These are phyloP conservation scores for Betula pendula DNA, from an alignment of 306 rosid species.

Conservation along the genomic window DNA sequence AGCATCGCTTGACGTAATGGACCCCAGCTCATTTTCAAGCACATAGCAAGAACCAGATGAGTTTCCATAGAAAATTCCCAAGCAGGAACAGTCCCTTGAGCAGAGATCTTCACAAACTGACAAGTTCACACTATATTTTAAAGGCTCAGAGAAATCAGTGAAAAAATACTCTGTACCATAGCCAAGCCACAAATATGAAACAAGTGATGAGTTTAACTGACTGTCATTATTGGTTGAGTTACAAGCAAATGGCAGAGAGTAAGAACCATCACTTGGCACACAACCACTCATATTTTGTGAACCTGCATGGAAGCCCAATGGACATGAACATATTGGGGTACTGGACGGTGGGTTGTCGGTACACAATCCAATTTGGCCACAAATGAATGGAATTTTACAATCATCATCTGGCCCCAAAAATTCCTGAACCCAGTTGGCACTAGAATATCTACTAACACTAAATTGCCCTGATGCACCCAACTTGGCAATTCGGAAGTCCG, in stretches of 20 bases:
- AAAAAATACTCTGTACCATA: conserved; percentile 53
- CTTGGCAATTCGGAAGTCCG: conserved; percentile 58
- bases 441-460: conserved; percentile 56
- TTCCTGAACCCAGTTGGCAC: conserved; percentile 47
- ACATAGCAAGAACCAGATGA: conserved; percentile 69
- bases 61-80: conserved; percentile 61
- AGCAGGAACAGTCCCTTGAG: conserved; percentile 73
- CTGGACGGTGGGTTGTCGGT: conserved; percentile 35
- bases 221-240: conserved; percentile 27
- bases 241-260: conserved; percentile 57
- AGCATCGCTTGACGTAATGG: conserved; percentile 41
- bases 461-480: conserved; percentile 61
- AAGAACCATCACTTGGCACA: conserved; percentile 56
- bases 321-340: conserved; percentile 68
- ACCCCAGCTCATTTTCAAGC: conserved; percentile 64
- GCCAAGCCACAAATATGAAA: conserved; percentile 63
- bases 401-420: conserved; percentile 55
- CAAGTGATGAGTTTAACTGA: conserved; percentile 41
- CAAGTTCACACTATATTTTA: conserved; percentile 41
- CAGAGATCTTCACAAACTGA: conserved; percentile 63
- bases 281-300: conserved; percentile 52
- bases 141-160: conserved; percentile 46
- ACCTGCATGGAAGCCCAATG: conserved; percentile 48
- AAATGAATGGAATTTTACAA: conserved; percentile 66
- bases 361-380: conserved; percentile 74